Base-by-base conservation (phyloP, 2,329 filamentous ascomycete genomes). In the Colletotrichum horii region DNA sequence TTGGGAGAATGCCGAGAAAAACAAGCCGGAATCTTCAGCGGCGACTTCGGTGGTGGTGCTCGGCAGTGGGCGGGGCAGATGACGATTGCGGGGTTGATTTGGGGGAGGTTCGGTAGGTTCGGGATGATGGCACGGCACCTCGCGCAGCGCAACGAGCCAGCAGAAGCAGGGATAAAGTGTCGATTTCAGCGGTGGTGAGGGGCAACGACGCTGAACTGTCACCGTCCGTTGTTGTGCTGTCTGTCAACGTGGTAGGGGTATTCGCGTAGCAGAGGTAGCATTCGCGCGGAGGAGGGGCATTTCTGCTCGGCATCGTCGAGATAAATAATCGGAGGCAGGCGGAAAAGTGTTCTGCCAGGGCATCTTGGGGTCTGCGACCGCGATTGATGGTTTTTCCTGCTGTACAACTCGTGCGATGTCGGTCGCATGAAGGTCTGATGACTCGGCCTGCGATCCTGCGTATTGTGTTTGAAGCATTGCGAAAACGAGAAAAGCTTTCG, bases 261-360 rank as follows among this genome's bases (percentile, higher is more conserved):
- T 11, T 26, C 2, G 24, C 15, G 28, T 38, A 30, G 30, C 19
- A 15, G 11, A 30, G n/a, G 22, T 12, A 52, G 43, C 43, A 52
- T 30, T 38, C 22, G 19, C 28, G 34, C 22, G 48, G 36, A 74
- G 28, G 43, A 61, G 19, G 30, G 30, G 16, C 28, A 38, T 34
- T n/a, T 34, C 19, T 19, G 9, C 34, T 52, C 61, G 32, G 61
- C 32, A 26, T 64, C 34, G 43, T 52, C 32, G 30, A 67, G 22
- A 36, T 58, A 75, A 65, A 73, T 60, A 52, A 24, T 60, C 32
- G 36, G 24, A 52, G 38, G 8, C 16, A 15, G 38, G 62, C 73
- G 73, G 73, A 65, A 75, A 75, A 73, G 73, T 24, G 58, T 75
- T 73, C 36, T 68, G 70, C 73, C 73, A 68, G 70, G 22, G 4